phyloP scores from a whole-genome alignment of 257 asterid genomes.

The Jaltomata sinuosa region DNA sequence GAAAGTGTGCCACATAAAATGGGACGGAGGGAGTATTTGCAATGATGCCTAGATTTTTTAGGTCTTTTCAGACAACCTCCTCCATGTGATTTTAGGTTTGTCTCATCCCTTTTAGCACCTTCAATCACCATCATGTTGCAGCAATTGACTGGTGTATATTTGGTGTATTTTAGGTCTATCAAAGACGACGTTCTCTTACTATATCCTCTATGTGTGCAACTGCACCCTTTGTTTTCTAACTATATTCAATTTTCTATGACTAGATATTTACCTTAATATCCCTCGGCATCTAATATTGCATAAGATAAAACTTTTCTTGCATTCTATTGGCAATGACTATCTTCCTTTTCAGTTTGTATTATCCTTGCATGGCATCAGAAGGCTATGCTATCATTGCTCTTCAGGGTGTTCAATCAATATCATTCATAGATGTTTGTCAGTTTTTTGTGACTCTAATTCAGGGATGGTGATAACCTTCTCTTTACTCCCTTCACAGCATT shows the following conservation, averaged over 20 bases:
- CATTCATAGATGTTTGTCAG: not conserved
- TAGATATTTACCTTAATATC: not conserved
- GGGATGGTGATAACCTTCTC: not conserved
- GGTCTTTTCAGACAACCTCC: not conserved
- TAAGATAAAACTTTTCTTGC: not conserved
- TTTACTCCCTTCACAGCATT: slow-evolving; percentile 46
- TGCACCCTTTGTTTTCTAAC: not conserved
- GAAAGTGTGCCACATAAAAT: too few relatives aligned
- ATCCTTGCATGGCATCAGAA: not conserved
- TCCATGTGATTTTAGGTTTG: not conserved
- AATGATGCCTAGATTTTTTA: not conserved
- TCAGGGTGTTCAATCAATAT: not conserved
- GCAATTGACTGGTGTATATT: not conserved
- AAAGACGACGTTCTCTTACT: not conserved
- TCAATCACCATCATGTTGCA: not conserved
- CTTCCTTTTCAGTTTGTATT: not conserved
- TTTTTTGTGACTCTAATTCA: not conserved
- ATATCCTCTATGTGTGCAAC: not conserved
- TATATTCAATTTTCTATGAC: not conserved
- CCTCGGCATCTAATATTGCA: not conserved
- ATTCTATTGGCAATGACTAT: not conserved
- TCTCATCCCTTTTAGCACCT: not conserved
- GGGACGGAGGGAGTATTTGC: too few relatives aligned
- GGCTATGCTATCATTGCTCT: not conserved
- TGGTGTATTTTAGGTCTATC: not conserved